A percentile compares a stretch with the other conserved stretches of the same genome.
Conservation (phyloP, 2,329 filamentous ascomycete genomes). For the Colletotrichum aenigma region DNA sequence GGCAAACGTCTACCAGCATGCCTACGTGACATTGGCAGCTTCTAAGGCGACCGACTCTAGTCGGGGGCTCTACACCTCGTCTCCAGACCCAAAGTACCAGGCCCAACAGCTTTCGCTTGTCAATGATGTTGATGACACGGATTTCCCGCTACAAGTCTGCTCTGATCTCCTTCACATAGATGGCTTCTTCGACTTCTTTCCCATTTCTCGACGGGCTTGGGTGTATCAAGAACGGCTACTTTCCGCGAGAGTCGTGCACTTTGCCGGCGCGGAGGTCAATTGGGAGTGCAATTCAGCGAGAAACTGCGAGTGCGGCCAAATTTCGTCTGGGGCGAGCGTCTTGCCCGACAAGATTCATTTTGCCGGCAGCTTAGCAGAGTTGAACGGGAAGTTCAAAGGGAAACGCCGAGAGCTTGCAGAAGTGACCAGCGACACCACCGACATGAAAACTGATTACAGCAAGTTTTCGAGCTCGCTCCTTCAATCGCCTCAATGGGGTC, state of each 20-base stretch:
- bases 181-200: not conserved
- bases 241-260: not conserved
- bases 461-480: not conserved
- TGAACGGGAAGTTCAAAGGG: not conserved
- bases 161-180: not conserved
- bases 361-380: not conserved
- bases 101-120: not conserved
- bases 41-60: not conserved
- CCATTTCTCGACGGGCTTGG: not conserved
- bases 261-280: not conserved
- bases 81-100: not conserved
- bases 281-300: not conserved
- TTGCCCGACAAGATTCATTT: not conserved
- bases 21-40: slow-evolving; percentile 2
- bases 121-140: not conserved
- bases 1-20: slow-evolving; percentile 20
- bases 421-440: not conserved
- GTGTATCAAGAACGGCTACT: not conserved
- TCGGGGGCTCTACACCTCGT: not conserved
- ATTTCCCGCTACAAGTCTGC: not conserved
- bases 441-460: not conserved
- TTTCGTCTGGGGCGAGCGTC: not conserved
- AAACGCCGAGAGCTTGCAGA: not conserved
- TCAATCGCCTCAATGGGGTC: not conserved
- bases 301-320: not conserved